phyloP scores from a whole-genome alignment of 2,329 filamentous ascomycete genomes.

The Hypoxylon sp. region DNA sequence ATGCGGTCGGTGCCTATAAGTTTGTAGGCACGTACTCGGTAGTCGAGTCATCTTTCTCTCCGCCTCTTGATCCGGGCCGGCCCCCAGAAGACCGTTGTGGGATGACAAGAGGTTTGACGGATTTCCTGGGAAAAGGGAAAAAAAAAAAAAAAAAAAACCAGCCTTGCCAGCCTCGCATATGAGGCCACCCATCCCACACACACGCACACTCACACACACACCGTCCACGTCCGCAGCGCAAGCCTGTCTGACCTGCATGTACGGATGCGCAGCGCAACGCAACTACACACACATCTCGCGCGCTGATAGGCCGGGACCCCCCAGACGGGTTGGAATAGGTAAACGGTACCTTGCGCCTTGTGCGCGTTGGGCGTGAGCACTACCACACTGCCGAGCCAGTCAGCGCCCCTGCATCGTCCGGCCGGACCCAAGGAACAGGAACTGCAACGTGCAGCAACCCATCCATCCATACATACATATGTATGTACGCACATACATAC shows the following conservation, averaged over 20 bases:
- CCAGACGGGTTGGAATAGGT: conserved; percentile 11
- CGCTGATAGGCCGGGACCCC: conserved; percentile 22
- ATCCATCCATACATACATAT: no score
- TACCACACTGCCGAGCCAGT: conserved; percentile 30
- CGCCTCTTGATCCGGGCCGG: not conserved
- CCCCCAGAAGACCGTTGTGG: conserved; percentile 21
- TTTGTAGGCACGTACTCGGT: no score
- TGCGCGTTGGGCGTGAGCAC: conserved; percentile 26
- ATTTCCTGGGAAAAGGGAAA: no score
- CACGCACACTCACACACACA: conserved; percentile 17
- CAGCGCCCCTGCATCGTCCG: conserved; percentile 13
- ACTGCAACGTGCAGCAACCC: conserved; percentile 23
- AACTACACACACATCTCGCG: not conserved
- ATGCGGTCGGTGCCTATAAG: no score
- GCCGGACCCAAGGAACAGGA: conserved; percentile 30
- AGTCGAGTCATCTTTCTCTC: no score
- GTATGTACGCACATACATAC: no score
- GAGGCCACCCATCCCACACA: conserved; percentile 32
- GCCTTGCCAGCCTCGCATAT: conserved; percentile 31
- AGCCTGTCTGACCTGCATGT: conserved; percentile 22
- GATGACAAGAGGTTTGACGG: no score
- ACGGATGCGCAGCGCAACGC: conserved; percentile 13
- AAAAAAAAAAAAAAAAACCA: conserved; percentile 3
- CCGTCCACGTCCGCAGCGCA: conserved; percentile 1
- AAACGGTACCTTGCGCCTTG: conserved; percentile 13